A percentile compares a stretch with the other conserved stretches of the same genome.
Conservation (phyloP, 495 filamentous ascomycete species). For the Talaromyces borbonicus region DNA sequence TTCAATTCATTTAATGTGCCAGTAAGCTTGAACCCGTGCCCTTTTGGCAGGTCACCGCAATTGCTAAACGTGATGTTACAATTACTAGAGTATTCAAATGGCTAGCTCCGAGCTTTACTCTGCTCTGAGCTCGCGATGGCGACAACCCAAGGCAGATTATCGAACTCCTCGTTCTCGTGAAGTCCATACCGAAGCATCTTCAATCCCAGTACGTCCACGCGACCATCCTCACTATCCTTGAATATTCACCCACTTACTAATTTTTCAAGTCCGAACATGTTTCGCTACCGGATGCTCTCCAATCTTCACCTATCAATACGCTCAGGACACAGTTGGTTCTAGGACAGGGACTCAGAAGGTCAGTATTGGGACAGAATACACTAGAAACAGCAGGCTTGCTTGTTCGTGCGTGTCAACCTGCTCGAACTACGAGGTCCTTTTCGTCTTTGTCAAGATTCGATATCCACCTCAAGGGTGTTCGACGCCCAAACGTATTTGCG, state of each 20-base stretch:
- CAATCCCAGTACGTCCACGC: background rate
- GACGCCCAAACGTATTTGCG: conserved; percentile 13
- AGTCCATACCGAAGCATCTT: background rate
- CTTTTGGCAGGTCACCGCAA: background rate
- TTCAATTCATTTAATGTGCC: conserved; percentile 35
- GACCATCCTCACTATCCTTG: background rate
- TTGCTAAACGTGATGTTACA: background rate
- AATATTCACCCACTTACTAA: background rate
- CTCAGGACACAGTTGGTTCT: conserved; percentile 14
- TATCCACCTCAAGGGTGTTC: conserved; percentile 18
- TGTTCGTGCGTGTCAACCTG: conserved; percentile 8
- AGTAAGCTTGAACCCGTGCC: conserved; percentile 16
- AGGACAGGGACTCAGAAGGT: conserved; percentile 6
- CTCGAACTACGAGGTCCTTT: conserved; percentile 21
- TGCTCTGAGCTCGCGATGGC: background rate
- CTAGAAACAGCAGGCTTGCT: conserved; percentile 3
- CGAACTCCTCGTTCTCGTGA: conserved; percentile 4
- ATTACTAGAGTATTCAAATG: conserved; percentile 25
- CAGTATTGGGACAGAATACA: background rate
- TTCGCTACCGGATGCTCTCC: conserved; percentile 22
- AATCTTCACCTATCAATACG: conserved; percentile 18
- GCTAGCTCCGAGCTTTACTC: conserved; percentile 33
- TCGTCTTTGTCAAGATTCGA: conserved; percentile 30
- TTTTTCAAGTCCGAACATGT: background rate
- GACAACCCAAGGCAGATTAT: background rate